Conservation (phyloP, 768 basidiomycete species). For the Amanita pallidorosea region DNA sequence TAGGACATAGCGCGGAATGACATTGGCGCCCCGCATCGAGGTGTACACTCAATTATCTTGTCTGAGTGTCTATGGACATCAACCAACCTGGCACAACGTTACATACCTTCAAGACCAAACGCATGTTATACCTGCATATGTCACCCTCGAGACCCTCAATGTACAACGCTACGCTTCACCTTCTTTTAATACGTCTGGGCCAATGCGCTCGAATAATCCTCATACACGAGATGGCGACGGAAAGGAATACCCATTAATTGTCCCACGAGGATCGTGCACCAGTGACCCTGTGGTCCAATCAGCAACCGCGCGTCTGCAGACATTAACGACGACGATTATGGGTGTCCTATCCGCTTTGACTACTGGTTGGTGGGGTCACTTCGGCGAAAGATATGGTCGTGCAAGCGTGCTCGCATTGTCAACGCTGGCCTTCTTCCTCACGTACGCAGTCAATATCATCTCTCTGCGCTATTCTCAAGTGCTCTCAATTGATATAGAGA, state of each 20-base stretch:
- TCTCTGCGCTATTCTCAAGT: neutral
- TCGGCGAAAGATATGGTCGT: constrained; percentile 70
- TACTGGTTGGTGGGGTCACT: constrained; percentile 84
- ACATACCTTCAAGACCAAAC: neutral
- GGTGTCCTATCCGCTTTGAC: constrained; percentile 77
- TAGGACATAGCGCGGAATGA: constrained; percentile 66
- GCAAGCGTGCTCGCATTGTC: constrained; percentile 66
- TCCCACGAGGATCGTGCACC: constrained; percentile 27
- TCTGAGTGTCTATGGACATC: constrained; percentile 35
- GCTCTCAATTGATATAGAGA: constrained; percentile 37
- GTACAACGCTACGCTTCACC: neutral
- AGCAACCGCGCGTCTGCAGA: constrained; percentile 61
- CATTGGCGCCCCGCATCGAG: constrained; percentile 69
- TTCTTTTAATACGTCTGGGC: neutral
- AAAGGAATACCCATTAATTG: constrained; percentile 21
- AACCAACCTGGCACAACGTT: constrained; percentile 21
- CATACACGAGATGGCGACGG: constrained; percentile 7
- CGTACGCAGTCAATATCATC: constrained; percentile 17
- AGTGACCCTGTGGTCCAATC: constrained; percentile 54
- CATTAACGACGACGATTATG: constrained; percentile 67
- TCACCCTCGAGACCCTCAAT: neutral
- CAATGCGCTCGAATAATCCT: constrained; percentile 4
- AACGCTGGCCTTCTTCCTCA: constrained; percentile 45
- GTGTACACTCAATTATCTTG: constrained; percentile 75
- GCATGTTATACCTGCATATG: neutral